A percentile compares a stretch with the other conserved stretches of the same genome.
Conservation (phyloP, 345 rosid species). For the Rhodamnia rubescens region DNA sequence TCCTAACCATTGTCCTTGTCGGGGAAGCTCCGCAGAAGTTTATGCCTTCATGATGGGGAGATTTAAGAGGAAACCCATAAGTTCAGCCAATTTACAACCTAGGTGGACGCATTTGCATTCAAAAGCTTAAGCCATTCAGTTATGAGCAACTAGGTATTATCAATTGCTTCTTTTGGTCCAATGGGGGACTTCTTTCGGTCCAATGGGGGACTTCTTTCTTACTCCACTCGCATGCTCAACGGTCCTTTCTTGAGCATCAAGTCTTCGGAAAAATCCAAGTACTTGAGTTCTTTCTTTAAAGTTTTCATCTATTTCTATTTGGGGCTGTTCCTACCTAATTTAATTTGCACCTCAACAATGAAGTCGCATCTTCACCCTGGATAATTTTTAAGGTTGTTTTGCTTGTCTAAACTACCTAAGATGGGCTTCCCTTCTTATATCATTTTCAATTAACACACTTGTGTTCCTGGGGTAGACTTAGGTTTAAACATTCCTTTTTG, state of each 20-base stretch:
- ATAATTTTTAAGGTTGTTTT: background rate
- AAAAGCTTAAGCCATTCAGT: background rate
- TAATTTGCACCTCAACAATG: background rate
- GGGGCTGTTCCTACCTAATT: background rate
- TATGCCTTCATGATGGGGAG: background rate
- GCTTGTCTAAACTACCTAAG: background rate
- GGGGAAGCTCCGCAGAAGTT: background rate
- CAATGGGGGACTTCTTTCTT: background rate
- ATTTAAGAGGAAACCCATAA: background rate
- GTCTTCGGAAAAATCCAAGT: background rate
- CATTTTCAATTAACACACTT: background rate
- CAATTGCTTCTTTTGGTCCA: background rate
- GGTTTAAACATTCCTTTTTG: background rate
- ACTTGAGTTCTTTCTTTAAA: background rate
- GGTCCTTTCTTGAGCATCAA: background rate
- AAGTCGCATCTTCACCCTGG: background rate
- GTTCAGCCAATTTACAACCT: background rate
- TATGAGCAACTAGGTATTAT: background rate
- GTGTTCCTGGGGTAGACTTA: background rate
- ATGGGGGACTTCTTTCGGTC: background rate
- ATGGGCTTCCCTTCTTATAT: background rate
- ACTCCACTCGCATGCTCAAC: background rate
- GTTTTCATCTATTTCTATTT: background rate
- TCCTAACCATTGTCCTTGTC: background rate
- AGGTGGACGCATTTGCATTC: background rate